Percentiles rank a stretch among this genome's conserved stretches.
phyloP scores from a whole-genome alignment of 257 asterid genomes.

The Solanum bulbocastanum region DNA sequence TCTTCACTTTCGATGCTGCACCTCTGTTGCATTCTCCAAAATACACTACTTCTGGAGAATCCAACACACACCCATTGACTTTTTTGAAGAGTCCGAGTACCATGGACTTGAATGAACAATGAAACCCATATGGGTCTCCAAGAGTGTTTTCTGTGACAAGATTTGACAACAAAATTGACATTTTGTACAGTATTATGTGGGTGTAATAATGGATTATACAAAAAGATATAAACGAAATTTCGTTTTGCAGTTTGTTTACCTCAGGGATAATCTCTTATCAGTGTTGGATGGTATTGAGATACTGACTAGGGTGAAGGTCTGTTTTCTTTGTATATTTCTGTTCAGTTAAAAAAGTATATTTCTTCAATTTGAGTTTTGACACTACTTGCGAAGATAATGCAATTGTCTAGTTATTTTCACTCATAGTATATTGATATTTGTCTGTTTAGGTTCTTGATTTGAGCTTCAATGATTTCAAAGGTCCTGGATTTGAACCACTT shows the following conservation, averaged over 20 bases:
- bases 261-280: slow-evolving; percentile 93
- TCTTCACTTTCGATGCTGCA: not conserved
- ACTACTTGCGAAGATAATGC: not conserved
- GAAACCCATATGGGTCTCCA: not conserved
- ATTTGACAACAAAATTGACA: not conserved
- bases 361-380: not conserved
- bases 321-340: slow-evolving; percentile 1
- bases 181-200: not conserved
- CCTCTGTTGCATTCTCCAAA: not conserved
- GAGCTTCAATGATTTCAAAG: slow-evolving; percentile 97
- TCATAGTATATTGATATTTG: slow-evolving; percentile 2
- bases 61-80: not conserved
- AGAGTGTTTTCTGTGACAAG: not conserved
- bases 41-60: not conserved
- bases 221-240: not conserved
- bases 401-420: not conserved
- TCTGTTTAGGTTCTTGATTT: slow-evolving; percentile 84
- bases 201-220: not conserved
- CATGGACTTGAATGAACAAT: not conserved
- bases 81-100: not conserved
- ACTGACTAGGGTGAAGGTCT: slow-evolving; percentile 87
- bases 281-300: slow-evolving; percentile 85
- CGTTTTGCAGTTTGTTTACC: slow-evolving; percentile 82
- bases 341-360: not conserved
- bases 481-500: slow-evolving; percentile 97